These are phyloP conservation scores for Thraustotheca clavata DNA, from an alignment of 352 stramenopile species.

Conservation along the genomic window DNA sequence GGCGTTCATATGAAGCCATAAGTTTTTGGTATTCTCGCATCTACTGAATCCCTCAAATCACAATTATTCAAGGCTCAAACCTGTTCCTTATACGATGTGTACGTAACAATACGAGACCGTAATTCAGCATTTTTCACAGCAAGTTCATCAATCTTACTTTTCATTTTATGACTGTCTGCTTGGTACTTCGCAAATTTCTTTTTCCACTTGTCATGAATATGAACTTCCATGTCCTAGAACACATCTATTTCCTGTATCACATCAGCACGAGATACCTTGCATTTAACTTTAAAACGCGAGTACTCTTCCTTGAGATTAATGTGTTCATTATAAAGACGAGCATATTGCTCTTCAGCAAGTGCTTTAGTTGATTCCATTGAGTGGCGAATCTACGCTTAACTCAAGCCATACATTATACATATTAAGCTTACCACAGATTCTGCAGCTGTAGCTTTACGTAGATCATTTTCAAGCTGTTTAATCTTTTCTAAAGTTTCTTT, in stretches of 20 bases:
- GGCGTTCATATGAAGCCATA: neutral
- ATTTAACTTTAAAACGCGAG: conserved; percentile 39
- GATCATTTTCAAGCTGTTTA: neutral
- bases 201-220: conserved; percentile 71
- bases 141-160: conserved; percentile 64
- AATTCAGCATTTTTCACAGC: conserved; percentile 70
- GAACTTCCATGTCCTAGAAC: conserved; percentile 42
- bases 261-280: conserved; percentile 31
- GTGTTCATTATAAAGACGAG: conserved; percentile 58
- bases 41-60: neutral
- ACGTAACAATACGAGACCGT: conserved; percentile 55
- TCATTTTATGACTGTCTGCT: conserved; percentile 50
- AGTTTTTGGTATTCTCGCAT: conserved; percentile 6
- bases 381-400: neutral
- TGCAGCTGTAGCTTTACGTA: conserved; percentile 28
- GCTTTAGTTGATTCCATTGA: conserved; percentile 22
- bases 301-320: conserved; percentile 42
- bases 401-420: neutral
- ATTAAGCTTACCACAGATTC: conserved; percentile 40
- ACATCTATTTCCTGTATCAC: neutral
- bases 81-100: conserved; percentile 58
- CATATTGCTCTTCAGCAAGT: conserved; percentile 48
- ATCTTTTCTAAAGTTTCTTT: conserved; percentile 51
- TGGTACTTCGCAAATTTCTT: conserved; percentile 62
- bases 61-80: conserved; percentile 24